phyloP scores from a whole-genome alignment of 192 early-diverging fungal species.

The Paraglomus occultum region DNA sequence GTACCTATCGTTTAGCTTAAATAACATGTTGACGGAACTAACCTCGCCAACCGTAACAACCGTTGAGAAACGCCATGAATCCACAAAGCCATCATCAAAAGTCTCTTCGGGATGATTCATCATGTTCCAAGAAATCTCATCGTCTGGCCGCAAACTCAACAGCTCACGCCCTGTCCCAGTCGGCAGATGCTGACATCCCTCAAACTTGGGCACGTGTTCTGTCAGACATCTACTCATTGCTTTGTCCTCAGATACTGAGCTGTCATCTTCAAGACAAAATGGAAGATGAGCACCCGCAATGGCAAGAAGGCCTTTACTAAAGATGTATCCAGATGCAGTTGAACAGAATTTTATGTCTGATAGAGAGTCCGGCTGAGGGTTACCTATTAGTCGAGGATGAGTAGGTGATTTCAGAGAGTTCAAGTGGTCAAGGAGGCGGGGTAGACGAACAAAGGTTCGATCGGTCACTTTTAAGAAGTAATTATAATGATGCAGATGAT shows the following conservation, averaged over 20 bases:
- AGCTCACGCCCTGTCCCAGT: background rate
- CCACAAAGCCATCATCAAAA: background rate
- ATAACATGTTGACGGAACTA: background rate
- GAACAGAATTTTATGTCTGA: conserved; percentile 13
- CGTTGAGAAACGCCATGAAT: background rate
- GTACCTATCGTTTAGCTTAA: background rate
- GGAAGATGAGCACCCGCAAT: conserved; percentile 22
- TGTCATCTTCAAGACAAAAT: conserved; percentile 2
- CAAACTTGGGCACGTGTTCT: conserved; percentile 8
- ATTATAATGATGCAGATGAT: conserved; percentile 27
- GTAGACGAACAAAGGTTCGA: conserved; percentile 17
- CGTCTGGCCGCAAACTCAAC: background rate
- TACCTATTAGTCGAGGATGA: conserved; percentile 20
- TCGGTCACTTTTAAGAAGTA: conserved; percentile 22
- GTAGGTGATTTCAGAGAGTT: background rate
- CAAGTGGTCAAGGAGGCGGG: background rate
- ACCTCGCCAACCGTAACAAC: conserved; percentile 2
- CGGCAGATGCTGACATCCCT: conserved; percentile 4
- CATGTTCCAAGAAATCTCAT: background rate
- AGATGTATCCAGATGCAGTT: conserved; percentile 10
- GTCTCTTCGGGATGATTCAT: background rate
- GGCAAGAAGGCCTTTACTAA: conserved; percentile 15
- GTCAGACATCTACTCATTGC: conserved; percentile 14
- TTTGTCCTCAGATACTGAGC: conserved; percentile 2
- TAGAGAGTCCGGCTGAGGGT: background rate